Base-by-base conservation (phyloP, 441 rosid genomes). In the Hypseocharis bilobata region DNA sequence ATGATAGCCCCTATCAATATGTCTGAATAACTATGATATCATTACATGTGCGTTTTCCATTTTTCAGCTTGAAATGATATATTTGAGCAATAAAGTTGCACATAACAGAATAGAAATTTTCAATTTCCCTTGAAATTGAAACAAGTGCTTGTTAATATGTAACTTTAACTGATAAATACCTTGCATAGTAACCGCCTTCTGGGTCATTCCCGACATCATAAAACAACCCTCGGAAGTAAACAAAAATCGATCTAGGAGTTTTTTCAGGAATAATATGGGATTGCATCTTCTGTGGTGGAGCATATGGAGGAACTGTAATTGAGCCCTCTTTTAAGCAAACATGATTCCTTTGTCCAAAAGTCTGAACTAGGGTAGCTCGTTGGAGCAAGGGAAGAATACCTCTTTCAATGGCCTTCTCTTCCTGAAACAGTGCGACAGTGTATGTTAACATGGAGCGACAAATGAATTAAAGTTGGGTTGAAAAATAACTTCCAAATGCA, bases 201-300 rank as follows among this genome's bases (percentile, higher is more conserved):
- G 91, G 91, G 66, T 86, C 91, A 71, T 86, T 86, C 64, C 88
- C 88, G 19, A 86, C 88, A 52, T 86, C 91, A 62, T 86, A 86
- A 80, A 86, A 86, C 83, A 86, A 73, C 61, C 91, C 91, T 26
- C 91, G 70, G 80, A 86, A 86, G 78, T 86, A 86, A 52, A 86
- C 88, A 63, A 86, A 86, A 66, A 86, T 84, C 68, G 91, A 86
- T 42, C 91, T 74, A 57, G 91, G 91, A 66, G 83, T 86, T 71
- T 84, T 84, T 38, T 71, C 86, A 4, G 88, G 86, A 75, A 86
- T 86, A 51, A 86, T 69, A 66, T 84, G 91, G 19, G 91, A 26
- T 66, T 86, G 88, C 91, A 86, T 86, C 73, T 86, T 86, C 80
- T 86, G 91, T 14, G 91, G 88, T 28, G 91, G 91, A 70, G 91